phyloP scores from a whole-genome alignment of 148 eudicot species.

The Rhododendron ovatum region DNA sequence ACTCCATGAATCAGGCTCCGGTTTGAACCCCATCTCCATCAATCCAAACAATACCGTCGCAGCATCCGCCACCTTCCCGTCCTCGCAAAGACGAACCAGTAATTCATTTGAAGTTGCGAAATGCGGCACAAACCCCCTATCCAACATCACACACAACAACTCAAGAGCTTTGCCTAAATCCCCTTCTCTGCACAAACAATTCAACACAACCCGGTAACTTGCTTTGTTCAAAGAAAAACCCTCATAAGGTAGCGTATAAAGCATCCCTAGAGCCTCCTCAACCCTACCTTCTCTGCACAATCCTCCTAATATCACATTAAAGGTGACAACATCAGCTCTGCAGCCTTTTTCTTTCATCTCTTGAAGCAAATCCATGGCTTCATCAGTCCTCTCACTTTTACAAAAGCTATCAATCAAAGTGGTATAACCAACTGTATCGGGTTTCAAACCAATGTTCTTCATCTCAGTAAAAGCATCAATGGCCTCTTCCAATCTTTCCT shows the following conservation, averaged over 20 bases:
- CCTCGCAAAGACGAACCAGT: conserved; percentile 7
- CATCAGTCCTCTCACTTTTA: conserved; percentile 47
- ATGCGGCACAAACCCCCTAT: conserved; percentile 81
- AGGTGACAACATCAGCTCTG: conserved; percentile 67
- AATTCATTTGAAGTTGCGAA: conserved; percentile 74
- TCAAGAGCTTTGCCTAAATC: conserved; percentile 56
- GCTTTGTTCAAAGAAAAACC: conserved; percentile 45
- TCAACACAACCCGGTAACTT: conserved; percentile 23
- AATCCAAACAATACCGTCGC: conserved; percentile 42
- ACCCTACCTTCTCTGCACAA: conserved; percentile 50
- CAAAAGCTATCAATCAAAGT: conserved; percentile 69
- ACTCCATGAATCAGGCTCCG: conserved; percentile 69
- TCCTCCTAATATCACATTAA: conserved; percentile 65
- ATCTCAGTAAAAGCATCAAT: conserved; percentile 57
- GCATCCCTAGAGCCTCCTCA: conserved; percentile 66
- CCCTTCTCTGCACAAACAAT: conserved; percentile 37
- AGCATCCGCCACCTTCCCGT: conserved; percentile 61
- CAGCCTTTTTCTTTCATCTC: conserved; percentile 66
- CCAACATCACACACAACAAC: conserved; percentile 68
- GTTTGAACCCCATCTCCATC: conserved; percentile 64
- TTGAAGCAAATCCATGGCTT: conserved; percentile 56
- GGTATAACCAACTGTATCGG: conserved; percentile 74
- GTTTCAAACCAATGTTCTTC: conserved; percentile 55
- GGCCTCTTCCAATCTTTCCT: conserved; percentile 63
- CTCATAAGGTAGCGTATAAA: conserved; percentile 64